These are phyloP conservation scores for Candolleomyces aberdarensis DNA, from an alignment of 768 basidiomycete genomes.

Conservation along the genomic window DNA sequence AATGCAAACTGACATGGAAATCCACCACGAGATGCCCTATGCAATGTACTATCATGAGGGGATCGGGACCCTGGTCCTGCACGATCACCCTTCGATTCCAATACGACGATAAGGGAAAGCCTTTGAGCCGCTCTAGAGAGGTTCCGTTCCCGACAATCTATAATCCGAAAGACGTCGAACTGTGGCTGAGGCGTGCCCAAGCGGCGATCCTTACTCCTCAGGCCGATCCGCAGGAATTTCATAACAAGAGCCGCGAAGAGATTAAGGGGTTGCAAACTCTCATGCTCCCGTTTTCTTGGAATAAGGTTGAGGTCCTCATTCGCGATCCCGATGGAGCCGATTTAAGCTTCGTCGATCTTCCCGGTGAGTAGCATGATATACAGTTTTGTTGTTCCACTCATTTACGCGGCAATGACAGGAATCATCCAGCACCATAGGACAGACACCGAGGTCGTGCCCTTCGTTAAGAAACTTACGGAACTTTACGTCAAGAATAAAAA, in stretches of 20 bases:
- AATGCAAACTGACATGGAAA: too few species aligned
- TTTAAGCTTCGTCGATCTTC: constrained; percentile 43
- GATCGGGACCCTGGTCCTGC: too few species aligned
- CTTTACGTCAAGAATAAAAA: constrained; percentile 44
- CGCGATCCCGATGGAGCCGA: constrained; percentile 43
- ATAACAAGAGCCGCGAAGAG: constrained; percentile 8
- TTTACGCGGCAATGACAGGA: constrained; percentile 28
- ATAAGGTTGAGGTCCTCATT: constrained; percentile 45
- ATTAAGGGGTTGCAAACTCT: constrained; percentile 1
- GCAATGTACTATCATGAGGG: too few species aligned
- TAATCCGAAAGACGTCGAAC: constrained; percentile 43
- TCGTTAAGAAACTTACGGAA: constrained; percentile 50
- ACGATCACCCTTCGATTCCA: too few species aligned
- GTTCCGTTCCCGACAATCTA: constrained; percentile 41
- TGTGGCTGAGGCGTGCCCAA: constrained; percentile 57
- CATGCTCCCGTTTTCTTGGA: constrained; percentile 40
- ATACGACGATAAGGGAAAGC: too few species aligned
- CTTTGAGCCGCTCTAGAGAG: too few species aligned
- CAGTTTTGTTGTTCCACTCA: constrained; percentile 9
- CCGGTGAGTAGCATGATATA: background rate
- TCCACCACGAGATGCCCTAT: background rate
- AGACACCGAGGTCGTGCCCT: constrained; percentile 28
- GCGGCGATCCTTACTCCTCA: constrained; percentile 49
- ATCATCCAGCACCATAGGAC: constrained; percentile 53
- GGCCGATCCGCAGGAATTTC: background rate